Conservation (phyloP, 257 asterid genomes). For the Fraxinus quadrangulata region DNA sequence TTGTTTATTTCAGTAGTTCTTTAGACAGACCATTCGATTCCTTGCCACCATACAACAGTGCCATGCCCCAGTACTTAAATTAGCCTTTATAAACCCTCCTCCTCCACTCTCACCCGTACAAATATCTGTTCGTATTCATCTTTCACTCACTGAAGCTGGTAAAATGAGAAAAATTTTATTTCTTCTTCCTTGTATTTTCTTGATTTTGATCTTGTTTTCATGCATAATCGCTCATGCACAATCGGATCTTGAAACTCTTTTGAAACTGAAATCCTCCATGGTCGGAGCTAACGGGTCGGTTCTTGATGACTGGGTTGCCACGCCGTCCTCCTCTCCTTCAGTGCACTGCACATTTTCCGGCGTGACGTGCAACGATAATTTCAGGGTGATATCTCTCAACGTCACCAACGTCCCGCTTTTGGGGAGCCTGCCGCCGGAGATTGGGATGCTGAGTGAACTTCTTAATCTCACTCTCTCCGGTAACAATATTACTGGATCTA, state of each 20-base stretch:
- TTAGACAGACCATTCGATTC: neutral
- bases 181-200: neutral
- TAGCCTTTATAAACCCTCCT: neutral
- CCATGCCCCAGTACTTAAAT: neutral
- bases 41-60: neutral
- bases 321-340: conserved; percentile 30
- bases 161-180: neutral
- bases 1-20: neutral
- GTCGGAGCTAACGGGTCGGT: conserved; percentile 53
- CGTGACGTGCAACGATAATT: conserved; percentile 56
- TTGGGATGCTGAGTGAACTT: conserved; percentile 61
- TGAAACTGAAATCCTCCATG: conserved; percentile 58
- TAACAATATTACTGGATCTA: conserved; percentile 62
- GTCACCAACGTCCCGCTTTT: conserved; percentile 46
- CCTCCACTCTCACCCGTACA: neutral
- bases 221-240: conserved; percentile 39
- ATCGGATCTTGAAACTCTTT: conserved; percentile 57
- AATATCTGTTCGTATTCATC: neutral
- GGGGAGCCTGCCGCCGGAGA: conserved; percentile 74
- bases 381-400: conserved; percentile 55
- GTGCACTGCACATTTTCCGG: conserved; percentile 77
- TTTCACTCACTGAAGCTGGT: neutral
- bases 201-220: neutral
- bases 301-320: conserved; percentile 64
- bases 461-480: conserved; percentile 53